Base-by-base conservation (phyloP, 179 eudicot genomes). In the Drosera spatulata region DNA sequence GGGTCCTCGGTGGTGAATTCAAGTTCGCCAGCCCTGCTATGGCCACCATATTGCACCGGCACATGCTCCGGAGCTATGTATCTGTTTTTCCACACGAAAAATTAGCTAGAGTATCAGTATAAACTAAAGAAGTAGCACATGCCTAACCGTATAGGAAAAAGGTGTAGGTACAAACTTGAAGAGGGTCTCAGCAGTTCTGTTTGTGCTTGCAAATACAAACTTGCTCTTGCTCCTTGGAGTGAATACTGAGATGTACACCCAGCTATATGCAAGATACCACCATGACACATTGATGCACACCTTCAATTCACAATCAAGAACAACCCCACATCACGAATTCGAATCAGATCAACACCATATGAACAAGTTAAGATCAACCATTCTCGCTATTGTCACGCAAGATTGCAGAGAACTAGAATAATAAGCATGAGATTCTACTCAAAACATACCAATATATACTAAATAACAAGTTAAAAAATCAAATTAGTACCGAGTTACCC, bases 51-150 rank as follows among this genome's bases (percentile, higher is more conserved):
- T 22, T 22, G 82, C 50, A 80, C 77, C 41, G 96, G 96, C 38
- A 91, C 85, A 62, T 83, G 87, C 49, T 85, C 97, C 37, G 94
- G 94, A 43, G 88, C 78, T 69, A 85, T 81, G 64, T 85, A 87
- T 74, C 95, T 90, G 73, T 56, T 57, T 50, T 47, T 13, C 33
- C 33, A 22, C 33, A 22, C 33, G 33, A 0, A 22, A 22, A 22
- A 22, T 22, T 22, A 22, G 0, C 33, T 22, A 0, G 33, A 22
- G 1, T 22, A 22, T 22, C 33, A 22, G 33, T 22, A 22, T 1
- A 22, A 22, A 22, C 33, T 22, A 1, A 0, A 22, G n/a, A 22
- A 22, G 33, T 22, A 22, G 33, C 0, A 1, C 33, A 22, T 22
- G 33, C 33, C 0, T 1, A 22, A 22, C 0, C 33, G 33, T 22